These are phyloP conservation scores for Colletotrichum simmondsii DNA, from an alignment of 2,329 filamentous ascomycete genomes.

Conservation along the genomic window DNA sequence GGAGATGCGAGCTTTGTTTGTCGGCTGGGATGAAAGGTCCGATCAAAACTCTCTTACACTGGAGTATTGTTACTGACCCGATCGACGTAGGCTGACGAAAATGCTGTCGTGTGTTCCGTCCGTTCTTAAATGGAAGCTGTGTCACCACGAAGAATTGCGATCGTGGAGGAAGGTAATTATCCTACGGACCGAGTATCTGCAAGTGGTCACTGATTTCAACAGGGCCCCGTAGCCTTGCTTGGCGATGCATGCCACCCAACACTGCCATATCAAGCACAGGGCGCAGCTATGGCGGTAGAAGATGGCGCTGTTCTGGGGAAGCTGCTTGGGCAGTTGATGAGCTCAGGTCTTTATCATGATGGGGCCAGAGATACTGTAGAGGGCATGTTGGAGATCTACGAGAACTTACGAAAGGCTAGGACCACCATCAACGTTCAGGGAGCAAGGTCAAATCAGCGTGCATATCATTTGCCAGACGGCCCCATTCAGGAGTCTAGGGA, in stretches of 20 bases:
- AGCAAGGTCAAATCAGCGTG: conserved; percentile 16
- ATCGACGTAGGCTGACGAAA: background rate
- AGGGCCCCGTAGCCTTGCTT: conserved; percentile 33
- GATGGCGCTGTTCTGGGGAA: conserved; percentile 39
- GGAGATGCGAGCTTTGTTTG: conserved; percentile 19
- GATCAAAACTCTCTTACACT: background rate
- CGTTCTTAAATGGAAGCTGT: conserved; percentile 28
- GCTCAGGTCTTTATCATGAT: background rate
- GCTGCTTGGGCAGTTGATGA: conserved; percentile 39
- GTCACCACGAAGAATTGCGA: conserved; percentile 10
- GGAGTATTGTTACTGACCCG: background rate
- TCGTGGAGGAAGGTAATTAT: conserved; percentile 21
- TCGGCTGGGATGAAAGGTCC: conserved; percentile 24
- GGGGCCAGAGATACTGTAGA: background rate
- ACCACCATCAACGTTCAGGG: conserved; percentile 13
- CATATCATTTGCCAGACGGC: conserved; percentile 22
- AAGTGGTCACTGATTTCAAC: background rate
- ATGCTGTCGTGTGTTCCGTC: conserved; percentile 4
- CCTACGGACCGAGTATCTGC: background rate
- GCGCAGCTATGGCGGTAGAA: conserved; percentile 40
- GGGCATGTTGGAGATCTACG: conserved; percentile 11
- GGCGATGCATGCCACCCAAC: conserved; percentile 35
- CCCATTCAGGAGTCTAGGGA: conserved; percentile 23
- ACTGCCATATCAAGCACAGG: conserved; percentile 40
- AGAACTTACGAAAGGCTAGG: conserved; percentile 9